Percentiles rank a stretch among this genome's conserved stretches.
These are phyloP conservation scores for Trametes cingulata DNA, from an alignment of 768 basidiomycete genomes.

Conservation along the genomic window DNA sequence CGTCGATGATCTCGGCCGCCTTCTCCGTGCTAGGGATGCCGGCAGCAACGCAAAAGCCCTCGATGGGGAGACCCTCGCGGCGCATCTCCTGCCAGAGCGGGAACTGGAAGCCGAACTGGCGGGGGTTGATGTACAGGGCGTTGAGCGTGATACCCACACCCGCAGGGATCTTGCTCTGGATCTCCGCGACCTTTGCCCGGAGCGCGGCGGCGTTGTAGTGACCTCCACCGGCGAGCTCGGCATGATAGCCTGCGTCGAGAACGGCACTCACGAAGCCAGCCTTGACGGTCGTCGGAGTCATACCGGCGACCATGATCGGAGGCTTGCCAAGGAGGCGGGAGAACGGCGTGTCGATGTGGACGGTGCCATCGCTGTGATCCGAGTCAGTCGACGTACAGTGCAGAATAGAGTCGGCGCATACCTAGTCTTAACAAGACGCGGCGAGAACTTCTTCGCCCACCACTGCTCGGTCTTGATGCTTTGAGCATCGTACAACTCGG, in stretches of 20 bases:
- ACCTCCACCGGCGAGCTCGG: conserved; percentile 97
- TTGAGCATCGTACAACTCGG: conserved; percentile 75
- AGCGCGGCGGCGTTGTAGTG: conserved; percentile 93
- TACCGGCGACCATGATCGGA: conserved; percentile 99
- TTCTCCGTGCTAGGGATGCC: conserved; percentile 97
- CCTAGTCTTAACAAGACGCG: conserved; percentile 87
- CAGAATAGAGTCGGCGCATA: conserved; percentile 36
- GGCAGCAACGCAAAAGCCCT: conserved; percentile 99
- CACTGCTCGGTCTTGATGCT: conserved; percentile 76
- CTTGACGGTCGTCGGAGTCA: conserved; percentile 98
- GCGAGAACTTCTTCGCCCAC: conserved; percentile 90
- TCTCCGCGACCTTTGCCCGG: conserved; percentile 89
- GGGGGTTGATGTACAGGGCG: conserved; percentile 96
- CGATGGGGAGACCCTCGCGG: conserved; percentile 90
- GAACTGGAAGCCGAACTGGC: conserved; percentile 95
- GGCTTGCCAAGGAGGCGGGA: conserved; percentile 95
- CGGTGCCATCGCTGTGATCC: conserved; percentile 74
- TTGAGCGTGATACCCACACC: conserved; percentile 95
- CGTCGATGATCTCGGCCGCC: conserved; percentile 92
- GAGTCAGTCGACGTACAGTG: conserved; percentile 7
- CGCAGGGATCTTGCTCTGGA: conserved; percentile 78
- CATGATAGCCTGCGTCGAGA: conserved; percentile 90
- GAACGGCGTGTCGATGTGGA: conserved; percentile 95
- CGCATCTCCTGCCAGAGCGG: conserved; percentile 99
- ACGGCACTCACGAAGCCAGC: conserved; percentile 93